Percentiles rank a stretch among this genome's conserved stretches.
These are phyloP conservation scores for Umbelopsis vinacea DNA, from an alignment of 192 early-diverging fungal species.

Conservation along the genomic window DNA sequence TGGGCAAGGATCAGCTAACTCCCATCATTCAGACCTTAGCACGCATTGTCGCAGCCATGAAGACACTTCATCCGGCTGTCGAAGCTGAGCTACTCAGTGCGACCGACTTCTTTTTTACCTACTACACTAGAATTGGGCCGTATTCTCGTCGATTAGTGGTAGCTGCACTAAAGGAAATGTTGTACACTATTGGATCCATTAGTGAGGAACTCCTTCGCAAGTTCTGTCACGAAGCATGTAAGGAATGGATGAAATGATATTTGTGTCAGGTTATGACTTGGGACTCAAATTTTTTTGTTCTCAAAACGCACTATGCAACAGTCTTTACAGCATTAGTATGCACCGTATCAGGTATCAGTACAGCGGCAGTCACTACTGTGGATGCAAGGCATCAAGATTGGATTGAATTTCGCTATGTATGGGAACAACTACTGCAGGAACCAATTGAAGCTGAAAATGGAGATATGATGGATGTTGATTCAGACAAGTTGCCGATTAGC, in stretches of 20 bases:
- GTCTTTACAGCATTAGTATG: slow-evolving; percentile 58
- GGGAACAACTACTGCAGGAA: slow-evolving; percentile 61
- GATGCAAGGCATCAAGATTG: slow-evolving; percentile 43
- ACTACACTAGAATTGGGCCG: slow-evolving; percentile 51
- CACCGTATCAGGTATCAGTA: slow-evolving; percentile 50
- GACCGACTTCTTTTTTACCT: slow-evolving; percentile 46
- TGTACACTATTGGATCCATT: slow-evolving; percentile 56
- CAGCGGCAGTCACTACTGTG: neutral
- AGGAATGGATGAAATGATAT: slow-evolving; percentile 22
- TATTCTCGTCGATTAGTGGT: slow-evolving; percentile 52
- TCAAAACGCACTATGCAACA: slow-evolving; percentile 7
- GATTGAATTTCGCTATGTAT: slow-evolving; percentile 60
- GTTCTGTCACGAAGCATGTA: slow-evolving; percentile 53
- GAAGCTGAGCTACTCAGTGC: slow-evolving; percentile 50
- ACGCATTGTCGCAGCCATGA: slow-evolving; percentile 53
- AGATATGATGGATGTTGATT: slow-evolving; percentile 8
- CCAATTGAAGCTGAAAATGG: slow-evolving; percentile 28
- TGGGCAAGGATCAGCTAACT: slow-evolving; percentile 49
- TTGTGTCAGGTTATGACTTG: neutral
- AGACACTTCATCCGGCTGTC: slow-evolving; percentile 51
- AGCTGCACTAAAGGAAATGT: slow-evolving; percentile 54
- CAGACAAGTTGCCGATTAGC: neutral
- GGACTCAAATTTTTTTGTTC: neutral
- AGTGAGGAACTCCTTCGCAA: slow-evolving; percentile 45
- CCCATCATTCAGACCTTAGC: slow-evolving; percentile 68